A percentile compares a stretch with the other conserved stretches of the same genome.
phyloP scores from a whole-genome alignment of 805 yeast species.

The Pichia sporocuriosa region DNA sequence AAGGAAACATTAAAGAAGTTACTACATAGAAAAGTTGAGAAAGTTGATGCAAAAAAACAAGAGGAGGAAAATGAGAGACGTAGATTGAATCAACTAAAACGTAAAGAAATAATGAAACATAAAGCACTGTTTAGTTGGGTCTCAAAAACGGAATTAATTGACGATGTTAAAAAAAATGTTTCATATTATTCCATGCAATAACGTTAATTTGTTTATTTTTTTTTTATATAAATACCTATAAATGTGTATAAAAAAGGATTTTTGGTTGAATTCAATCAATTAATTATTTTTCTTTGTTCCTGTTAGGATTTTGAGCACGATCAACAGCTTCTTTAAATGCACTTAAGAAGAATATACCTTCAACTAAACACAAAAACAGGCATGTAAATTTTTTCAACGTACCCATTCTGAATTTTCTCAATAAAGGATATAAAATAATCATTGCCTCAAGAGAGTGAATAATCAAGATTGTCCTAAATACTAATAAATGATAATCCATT shows the following conservation, averaged over 20 bases:
- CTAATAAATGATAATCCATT: conserved; percentile 7
- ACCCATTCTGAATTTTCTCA: conserved; percentile 57
- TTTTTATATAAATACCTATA: too few species aligned
- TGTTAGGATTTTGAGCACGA: conserved; percentile 15
- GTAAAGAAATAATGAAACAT: conserved; percentile 37
- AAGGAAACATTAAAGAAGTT: conserved; percentile 84
- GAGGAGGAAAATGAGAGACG: conserved; percentile 26
- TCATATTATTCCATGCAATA: conserved; percentile 19
- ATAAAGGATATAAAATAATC: conserved; percentile 40
- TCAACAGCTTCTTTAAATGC: conserved; percentile 32
- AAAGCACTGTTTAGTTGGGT: conserved; percentile 40
- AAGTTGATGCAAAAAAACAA: conserved; percentile 40
- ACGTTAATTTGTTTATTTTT: too few species aligned
- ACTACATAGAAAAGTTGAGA: conserved; percentile 75
- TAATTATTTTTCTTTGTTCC: conserved; percentile 4
- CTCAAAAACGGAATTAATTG: conserved; percentile 21
- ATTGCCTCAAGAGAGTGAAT: conserved; percentile 50
- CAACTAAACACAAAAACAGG: conserved; percentile 46
- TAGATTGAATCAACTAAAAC: conserved; percentile 10
- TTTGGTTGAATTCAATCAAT: not conserved
- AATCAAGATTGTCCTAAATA: conserved; percentile 24
- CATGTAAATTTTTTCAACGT: conserved; percentile 42
- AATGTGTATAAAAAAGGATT: not conserved
- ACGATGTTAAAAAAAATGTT: conserved; percentile 13
- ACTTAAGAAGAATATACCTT: conserved; percentile 49